Conservation (phyloP, 2,329 filamentous ascomycete species). For the Alternaria gaisen region DNA sequence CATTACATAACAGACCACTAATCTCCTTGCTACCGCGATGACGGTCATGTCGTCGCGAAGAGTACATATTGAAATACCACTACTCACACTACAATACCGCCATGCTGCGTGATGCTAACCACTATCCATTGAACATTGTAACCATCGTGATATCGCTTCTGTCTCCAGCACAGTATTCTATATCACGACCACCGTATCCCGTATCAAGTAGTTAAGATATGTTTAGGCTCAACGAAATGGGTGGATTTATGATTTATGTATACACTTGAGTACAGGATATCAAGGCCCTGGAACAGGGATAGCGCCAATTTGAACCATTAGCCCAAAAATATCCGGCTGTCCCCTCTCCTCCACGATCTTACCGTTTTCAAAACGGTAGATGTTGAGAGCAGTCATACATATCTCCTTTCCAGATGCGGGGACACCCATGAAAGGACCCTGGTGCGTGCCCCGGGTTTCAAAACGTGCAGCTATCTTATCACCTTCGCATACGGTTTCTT, state of each 20-base stretch:
- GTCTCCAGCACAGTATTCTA: not conserved
- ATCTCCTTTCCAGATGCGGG: not conserved
- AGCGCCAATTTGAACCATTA: too few species aligned
- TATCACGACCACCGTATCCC: not conserved
- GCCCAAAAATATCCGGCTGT: too few species aligned
- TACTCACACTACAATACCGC: not conserved
- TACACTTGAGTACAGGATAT: not conserved
- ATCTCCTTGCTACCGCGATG: not conserved
- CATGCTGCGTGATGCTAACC: not conserved
- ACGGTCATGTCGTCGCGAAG: not conserved
- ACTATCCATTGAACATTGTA: not conserved
- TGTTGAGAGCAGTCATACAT: too few species aligned
- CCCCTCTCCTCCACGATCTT: too few species aligned
- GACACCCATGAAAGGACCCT: slow-evolving; percentile 1
- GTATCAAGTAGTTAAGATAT: not conserved
- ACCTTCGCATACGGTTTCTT: slow-evolving; percentile 11
- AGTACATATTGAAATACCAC: not conserved
- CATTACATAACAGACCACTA: slow-evolving; percentile 6
- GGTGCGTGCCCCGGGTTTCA: slow-evolving; percentile 5
- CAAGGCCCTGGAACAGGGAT: not conserved
- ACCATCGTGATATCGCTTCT: not conserved
- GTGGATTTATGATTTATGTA: not conserved
- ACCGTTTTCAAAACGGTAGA: too few species aligned
- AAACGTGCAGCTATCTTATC: not conserved
- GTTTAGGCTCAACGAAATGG: not conserved